Evolutionary conservation across 208 protist species (phyloP), one percentile per base, ranked within the genome.

Genomic region (Tritrichomonas musculus): DNA sequence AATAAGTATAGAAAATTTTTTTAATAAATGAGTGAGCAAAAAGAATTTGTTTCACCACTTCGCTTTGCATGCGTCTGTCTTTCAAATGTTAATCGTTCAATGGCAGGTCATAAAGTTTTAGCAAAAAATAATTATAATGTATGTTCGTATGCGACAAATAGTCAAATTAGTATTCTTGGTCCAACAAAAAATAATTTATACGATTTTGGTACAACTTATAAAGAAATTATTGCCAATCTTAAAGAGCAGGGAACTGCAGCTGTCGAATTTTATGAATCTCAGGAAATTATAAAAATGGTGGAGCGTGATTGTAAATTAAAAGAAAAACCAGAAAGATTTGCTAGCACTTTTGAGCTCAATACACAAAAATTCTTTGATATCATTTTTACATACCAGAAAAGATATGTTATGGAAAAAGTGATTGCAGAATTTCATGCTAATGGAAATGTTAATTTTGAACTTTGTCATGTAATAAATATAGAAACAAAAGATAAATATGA

Each of bases 41-140:
- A 60, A 60, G 53, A 60, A 60, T 60, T 22, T 60, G 17, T 22
- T 22, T 60, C 53, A 17, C 53, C 33, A 39, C 4, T 88, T n/a
- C 14, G 41, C 8, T 88, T 88, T 57, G 77, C 77, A 20, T 88
- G 77, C 47, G 77, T 88, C 25, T 88, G 77, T 36, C 47, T 47
- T 2, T 88, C 77, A 22, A 88, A 88, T 60, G 77, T 88, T 57
- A 88, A 88, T n/a, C 44, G 77, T 53, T 88, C 77, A 14, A 88
- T 88, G 77, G 77, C 44, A 53, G 77, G 27, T 20, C 77, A 88
- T 39, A 53, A 47, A 57, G 20, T 57, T 60, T 36, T 88, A 36
- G 30, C 20, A 39, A 27, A 36, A 9, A 57, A 53, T 17, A 17
- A 17, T 20, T 88, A 39, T 30, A 57, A 36, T 88, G 77, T 88